Evolutionary conservation across 352 stramenopile genomes (phyloP).

Genomic region (Globisporangium heterothallicum): DNA sequence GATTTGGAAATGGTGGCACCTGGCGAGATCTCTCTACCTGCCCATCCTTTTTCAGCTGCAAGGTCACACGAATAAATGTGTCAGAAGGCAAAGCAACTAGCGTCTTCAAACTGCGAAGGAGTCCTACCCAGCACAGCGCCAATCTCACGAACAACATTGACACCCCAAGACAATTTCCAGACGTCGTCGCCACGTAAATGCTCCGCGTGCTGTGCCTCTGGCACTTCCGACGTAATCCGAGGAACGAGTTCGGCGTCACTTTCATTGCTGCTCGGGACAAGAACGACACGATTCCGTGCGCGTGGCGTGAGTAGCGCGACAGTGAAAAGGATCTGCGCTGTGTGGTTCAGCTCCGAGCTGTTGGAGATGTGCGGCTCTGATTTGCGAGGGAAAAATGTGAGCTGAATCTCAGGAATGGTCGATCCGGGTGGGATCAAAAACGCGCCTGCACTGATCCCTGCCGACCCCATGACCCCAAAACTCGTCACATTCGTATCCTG

Average conservation of each 20-base stretch:
- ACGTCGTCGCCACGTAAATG: constrained; percentile 48
- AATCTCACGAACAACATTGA: constrained; percentile 55
- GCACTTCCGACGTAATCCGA: constrained; percentile 42
- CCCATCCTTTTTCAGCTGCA: constrained; percentile 33
- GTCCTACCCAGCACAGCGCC: constrained; percentile 32
- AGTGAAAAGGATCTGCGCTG: constrained; percentile 67
- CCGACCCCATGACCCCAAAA: constrained; percentile 53
- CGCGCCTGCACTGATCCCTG: constrained; percentile 65
- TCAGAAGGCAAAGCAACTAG: background rate
- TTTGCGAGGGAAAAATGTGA: constrained; percentile 85
- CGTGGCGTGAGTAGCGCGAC: constrained; percentile 65
- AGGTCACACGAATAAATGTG: background rate
- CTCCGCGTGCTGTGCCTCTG: constrained; percentile 35
- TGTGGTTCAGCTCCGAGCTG: constrained; percentile 35
- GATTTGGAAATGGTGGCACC: constrained; percentile 20
- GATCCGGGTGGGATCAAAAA: constrained; percentile 71
- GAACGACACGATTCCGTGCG: constrained; percentile 41
- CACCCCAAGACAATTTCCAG: constrained; percentile 59
- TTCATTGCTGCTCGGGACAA: constrained; percentile 29
- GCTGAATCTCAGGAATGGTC: constrained; percentile 76
- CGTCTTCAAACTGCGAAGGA: too few relatives aligned
- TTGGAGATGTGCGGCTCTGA: constrained; percentile 73
- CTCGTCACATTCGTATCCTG: constrained; percentile 27
- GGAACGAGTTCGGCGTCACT: constrained; percentile 36
- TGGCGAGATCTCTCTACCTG: constrained; percentile 38